phyloP scores from a whole-genome alignment of 139 green algal species.

The Zygnema circumcarinatum region DNA sequence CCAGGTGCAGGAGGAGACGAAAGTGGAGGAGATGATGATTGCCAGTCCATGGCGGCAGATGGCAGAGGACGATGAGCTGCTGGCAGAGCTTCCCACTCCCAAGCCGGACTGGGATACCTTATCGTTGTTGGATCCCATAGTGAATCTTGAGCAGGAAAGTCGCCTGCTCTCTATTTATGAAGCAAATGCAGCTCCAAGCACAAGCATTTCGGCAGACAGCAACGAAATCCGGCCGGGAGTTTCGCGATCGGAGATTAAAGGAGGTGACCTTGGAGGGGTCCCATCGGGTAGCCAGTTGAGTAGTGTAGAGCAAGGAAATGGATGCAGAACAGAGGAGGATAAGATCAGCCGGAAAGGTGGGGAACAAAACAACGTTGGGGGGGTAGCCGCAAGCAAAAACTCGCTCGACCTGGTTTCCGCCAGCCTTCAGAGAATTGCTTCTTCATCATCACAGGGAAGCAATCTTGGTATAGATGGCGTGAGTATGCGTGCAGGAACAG shows the following conservation, averaged over 20 bases:
- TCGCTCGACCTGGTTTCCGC: neutral
- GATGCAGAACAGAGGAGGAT: neutral
- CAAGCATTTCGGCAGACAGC: neutral
- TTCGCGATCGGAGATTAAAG: neutral
- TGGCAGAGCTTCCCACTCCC: neutral
- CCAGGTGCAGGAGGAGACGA: neutral
- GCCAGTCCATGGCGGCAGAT: neutral
- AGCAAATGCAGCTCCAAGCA: neutral
- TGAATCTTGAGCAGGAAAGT: neutral
- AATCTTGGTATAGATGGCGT: neutral
- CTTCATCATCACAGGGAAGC: neutral
- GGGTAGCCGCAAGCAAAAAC: neutral
- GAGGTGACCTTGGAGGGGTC: neutral
- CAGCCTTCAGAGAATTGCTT: neutral
- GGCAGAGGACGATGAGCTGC: neutral
- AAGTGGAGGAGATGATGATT: neutral
- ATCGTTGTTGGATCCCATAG: neutral
- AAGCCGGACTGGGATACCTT: neutral
- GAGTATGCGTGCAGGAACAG: neutral
- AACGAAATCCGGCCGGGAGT: neutral
- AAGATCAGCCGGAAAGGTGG: neutral
- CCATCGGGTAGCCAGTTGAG: neutral
- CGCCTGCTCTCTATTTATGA: neutral
- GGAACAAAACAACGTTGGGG: neutral
- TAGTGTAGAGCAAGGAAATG: neutral